These are phyloP conservation scores for Eucalyptus regnans DNA, from an alignment of 345 rosid species.

Conservation along the genomic window DNA sequence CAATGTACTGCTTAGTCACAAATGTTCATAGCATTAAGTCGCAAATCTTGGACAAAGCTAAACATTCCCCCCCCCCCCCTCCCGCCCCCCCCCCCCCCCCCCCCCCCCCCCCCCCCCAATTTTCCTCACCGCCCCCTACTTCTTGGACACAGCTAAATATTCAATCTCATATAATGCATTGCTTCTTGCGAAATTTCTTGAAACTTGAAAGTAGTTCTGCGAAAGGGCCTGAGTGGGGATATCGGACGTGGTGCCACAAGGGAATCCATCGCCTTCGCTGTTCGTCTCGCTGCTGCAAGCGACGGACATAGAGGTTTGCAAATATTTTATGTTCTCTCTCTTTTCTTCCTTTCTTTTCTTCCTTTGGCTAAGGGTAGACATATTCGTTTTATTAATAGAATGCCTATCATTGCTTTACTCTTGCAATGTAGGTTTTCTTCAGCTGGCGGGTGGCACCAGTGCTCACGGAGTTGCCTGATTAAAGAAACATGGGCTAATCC, in stretches of 20 bases:
- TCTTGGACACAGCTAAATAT: no score
- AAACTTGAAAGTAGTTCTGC: no score
- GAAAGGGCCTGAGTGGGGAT: conserved; percentile 28
- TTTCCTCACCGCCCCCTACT: no score
- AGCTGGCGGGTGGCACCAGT: conserved; percentile 51
- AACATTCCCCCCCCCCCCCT: neutral
- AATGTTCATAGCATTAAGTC: neutral
- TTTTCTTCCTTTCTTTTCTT: neutral
- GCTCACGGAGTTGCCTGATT: conserved; percentile 31
- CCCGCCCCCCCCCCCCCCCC: neutral
- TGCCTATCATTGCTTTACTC: neutral
- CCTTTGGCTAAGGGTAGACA: neutral
- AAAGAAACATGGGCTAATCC: conserved; percentile 30
- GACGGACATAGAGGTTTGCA: conserved; percentile 31
- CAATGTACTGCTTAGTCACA: no score
- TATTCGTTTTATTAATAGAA: neutral
- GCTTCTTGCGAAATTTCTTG: no score
- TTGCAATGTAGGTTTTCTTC: conserved; percentile 29
- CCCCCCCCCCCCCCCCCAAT: neutral
- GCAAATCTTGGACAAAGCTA: neutral
- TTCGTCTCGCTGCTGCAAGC: conserved; percentile 20
- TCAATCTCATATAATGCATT: neutral
- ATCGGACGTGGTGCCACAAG: conserved; percentile 50
- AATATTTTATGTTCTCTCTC: neutral
- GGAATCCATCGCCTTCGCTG: conserved; percentile 40